Evolutionary conservation across 345 rosid species (phyloP).

Genomic region (Raphanus sativus): DNA sequence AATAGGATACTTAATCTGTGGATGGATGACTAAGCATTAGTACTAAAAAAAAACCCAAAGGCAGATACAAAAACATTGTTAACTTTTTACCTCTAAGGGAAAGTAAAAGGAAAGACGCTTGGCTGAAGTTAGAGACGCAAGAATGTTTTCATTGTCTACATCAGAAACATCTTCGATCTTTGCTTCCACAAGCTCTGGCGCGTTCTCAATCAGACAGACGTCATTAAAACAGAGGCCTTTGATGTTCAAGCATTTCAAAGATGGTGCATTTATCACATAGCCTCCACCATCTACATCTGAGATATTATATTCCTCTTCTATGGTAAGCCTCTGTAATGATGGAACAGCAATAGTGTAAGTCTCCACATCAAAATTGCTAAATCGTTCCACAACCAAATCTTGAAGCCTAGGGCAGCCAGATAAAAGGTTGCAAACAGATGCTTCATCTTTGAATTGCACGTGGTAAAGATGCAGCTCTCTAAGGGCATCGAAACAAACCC

Average conservation of each 20-base stretch:
- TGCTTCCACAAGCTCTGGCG: not conserved
- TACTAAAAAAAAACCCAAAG: not conserved
- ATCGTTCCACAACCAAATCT: no score
- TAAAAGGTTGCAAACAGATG: no score
- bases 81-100: not conserved
- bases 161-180: not conserved
- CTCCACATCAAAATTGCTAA: not conserved
- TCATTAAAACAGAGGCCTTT: not conserved
- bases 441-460: no score
- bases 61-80: not conserved
- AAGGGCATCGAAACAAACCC: no score
- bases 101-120: not conserved
- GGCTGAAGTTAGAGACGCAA: not conserved
- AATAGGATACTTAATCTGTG: not conserved
- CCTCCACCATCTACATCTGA: not conserved
- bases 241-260: not conserved
- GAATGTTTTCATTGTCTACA: not conserved
- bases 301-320: no score
- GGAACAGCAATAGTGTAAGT: not conserved
- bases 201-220: no score
- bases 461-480: no score
- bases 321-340: not conserved
- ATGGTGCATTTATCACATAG: not conserved
- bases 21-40: not conserved
- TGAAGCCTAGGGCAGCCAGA: not conserved